A percentile compares a stretch with the other conserved stretches of the same genome.
Evolutionary conservation across 257 asterid species (phyloP).

Genomic region (Ophiorrhiza pumila): DNA sequence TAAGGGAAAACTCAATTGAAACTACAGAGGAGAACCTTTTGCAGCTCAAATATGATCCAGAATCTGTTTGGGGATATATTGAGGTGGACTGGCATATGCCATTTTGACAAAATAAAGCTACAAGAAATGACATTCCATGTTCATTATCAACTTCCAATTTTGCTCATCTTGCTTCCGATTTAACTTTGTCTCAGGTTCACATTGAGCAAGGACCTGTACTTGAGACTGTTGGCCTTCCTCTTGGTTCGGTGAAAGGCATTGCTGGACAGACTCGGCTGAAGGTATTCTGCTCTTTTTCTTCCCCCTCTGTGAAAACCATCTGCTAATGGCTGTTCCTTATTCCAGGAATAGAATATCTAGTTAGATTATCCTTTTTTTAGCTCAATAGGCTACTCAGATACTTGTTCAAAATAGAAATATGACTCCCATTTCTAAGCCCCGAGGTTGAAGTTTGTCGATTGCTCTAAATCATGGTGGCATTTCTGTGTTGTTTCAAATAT

Average conservation of each 20-base stretch:
- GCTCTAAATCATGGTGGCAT: background rate
- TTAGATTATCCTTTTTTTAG: background rate
- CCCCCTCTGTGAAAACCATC: background rate
- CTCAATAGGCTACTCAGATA: background rate
- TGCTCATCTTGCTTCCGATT: conserved; percentile 16
- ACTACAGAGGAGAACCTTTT: conserved; percentile 65
- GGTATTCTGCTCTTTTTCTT: conserved; percentile 36
- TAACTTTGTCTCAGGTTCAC: conserved; percentile 65
- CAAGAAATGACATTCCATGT: background rate
- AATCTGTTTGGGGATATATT: conserved; percentile 80
- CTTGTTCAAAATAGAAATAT: background rate
- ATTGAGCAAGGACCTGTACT: conserved; percentile 98
- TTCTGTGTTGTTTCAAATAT: background rate
- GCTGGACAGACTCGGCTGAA: conserved; percentile 94
- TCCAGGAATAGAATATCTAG: background rate
- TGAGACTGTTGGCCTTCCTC: conserved; percentile 83
- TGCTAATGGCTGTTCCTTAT: background rate
- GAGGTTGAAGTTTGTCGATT: background rate
- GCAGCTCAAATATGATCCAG: conserved; percentile 80
- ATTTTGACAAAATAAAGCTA: background rate
- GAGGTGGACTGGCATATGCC: conserved; percentile 48
- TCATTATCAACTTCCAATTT: conserved; percentile 1
- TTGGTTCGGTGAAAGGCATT: conserved; percentile 88
- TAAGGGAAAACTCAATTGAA: conserved; percentile 63
- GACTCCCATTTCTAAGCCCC: background rate